phyloP scores from a whole-genome alignment of 225 moss, liverwort and hornwort species.

The Antitrichia curtipendula region DNA sequence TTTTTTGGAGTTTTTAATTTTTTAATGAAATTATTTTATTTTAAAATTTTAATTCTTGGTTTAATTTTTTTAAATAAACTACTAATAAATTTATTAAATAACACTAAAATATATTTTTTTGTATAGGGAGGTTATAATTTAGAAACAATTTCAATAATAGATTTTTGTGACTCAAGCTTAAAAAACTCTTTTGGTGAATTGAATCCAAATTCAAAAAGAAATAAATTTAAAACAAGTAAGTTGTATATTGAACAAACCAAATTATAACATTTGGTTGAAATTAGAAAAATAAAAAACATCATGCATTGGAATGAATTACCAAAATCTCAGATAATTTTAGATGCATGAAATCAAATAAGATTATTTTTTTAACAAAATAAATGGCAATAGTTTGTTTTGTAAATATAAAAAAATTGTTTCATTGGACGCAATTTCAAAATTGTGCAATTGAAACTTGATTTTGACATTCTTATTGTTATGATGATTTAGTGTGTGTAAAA shows the following conservation, averaged over 20 bases:
- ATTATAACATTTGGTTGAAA: background rate
- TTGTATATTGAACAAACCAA: too few relatives aligned
- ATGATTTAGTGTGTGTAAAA: background rate
- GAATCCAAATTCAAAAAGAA: background rate
- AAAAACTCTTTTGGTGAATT: background rate
- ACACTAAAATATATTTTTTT: background rate
- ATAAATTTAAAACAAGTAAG: background rate
- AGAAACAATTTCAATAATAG: background rate
- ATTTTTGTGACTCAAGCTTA: background rate
- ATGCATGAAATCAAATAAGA: background rate
- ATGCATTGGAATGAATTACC: background rate
- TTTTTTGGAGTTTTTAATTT: background rate
- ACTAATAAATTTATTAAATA: background rate
- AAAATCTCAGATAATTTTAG: background rate
- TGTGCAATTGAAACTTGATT: background rate
- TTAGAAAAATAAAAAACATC: too few relatives aligned
- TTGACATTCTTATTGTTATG: too few relatives aligned
- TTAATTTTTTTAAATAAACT: too few relatives aligned
- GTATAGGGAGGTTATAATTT: background rate
- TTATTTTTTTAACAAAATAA: too few relatives aligned
- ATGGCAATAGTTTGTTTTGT: too few relatives aligned
- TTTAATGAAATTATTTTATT: too few relatives aligned
- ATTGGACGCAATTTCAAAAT: too few relatives aligned
- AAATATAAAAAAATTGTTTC: too few relatives aligned
- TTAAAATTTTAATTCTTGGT: background rate